Conservation (phyloP, 495 filamentous ascomycete genomes). For the Melanomma pulvis-pyrius region DNA sequence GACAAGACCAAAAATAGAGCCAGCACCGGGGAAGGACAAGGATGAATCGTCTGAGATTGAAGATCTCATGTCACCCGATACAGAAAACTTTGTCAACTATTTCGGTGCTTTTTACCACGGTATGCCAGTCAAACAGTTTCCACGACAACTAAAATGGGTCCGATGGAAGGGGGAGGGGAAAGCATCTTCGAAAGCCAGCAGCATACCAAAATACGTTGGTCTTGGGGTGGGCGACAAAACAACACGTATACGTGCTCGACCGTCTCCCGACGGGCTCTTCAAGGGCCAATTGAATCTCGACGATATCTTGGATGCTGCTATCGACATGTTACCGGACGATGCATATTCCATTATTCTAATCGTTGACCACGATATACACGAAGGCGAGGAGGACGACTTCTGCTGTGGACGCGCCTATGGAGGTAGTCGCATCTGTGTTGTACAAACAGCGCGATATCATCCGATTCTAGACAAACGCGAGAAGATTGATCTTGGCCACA, state of each 20-base stretch:
- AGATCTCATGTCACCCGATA: slow-evolving; percentile 23
- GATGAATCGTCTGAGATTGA: not conserved
- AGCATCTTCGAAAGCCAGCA: slow-evolving; percentile 13
- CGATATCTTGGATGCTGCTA: slow-evolving; percentile 64
- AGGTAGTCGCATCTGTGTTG: slow-evolving; percentile 61
- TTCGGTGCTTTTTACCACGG: slow-evolving; percentile 65
- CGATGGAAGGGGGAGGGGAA: slow-evolving; percentile 47
- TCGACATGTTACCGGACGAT: slow-evolving; percentile 59
- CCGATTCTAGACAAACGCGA: slow-evolving; percentile 54
- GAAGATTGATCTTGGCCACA: slow-evolving; percentile 54
- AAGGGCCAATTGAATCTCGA: slow-evolving; percentile 61
- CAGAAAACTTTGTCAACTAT: slow-evolving; percentile 54
- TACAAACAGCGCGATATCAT: slow-evolving; percentile 63
- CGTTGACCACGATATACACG: slow-evolving; percentile 65
- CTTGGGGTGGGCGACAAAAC: slow-evolving; percentile 45
- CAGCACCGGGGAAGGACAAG: not conserved
- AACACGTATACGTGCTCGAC: slow-evolving; percentile 59
- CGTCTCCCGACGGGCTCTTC: slow-evolving; percentile 53
- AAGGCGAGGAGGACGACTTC: slow-evolving; percentile 68
- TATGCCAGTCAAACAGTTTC: slow-evolving; percentile 52
- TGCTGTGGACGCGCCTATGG: slow-evolving; percentile 71
- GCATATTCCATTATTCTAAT: slow-evolving; percentile 63
- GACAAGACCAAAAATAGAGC: not conserved
- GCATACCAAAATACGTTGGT: slow-evolving; percentile 44
- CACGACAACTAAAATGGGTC: slow-evolving; percentile 48